These are phyloP conservation scores for Micromonas commoda DNA, from an alignment of 139 green algal species.

Conservation along the genomic window DNA sequence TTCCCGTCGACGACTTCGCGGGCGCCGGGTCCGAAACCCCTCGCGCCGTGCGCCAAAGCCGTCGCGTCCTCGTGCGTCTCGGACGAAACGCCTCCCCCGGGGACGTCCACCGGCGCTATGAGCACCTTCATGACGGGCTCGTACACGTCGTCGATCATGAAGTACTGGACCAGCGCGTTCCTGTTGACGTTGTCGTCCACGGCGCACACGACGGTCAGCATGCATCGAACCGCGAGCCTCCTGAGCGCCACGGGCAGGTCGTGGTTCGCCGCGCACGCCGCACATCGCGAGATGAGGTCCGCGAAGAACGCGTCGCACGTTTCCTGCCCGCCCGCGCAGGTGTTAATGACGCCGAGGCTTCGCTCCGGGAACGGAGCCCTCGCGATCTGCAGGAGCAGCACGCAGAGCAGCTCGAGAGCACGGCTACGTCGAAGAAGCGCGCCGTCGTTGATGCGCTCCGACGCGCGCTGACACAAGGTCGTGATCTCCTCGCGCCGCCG, in stretches of 20 bases:
- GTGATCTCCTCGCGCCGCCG: too few relatives aligned
- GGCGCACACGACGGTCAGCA: neutral
- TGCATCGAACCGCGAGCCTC: neutral
- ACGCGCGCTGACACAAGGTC: neutral
- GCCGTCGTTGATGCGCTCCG: too few relatives aligned
- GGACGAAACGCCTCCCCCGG: neutral
- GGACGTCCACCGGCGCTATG: neutral
- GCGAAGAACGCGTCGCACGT: neutral
- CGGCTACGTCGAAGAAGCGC: neutral
- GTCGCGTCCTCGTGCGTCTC: neutral
- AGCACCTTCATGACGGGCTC: neutral
- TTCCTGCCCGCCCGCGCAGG: neutral
- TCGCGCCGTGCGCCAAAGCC: neutral
- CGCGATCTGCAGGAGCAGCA: neutral
- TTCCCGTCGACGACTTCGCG: too few relatives aligned
- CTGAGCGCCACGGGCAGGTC: neutral
- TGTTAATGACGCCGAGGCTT: neutral
- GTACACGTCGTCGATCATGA: neutral
- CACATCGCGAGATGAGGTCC: neutral
- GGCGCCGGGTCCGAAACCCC: neutral
- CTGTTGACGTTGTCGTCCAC: neutral
- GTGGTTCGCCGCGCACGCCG: neutral
- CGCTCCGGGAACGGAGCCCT: neutral
- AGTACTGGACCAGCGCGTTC: neutral
- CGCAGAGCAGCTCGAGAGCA: neutral